Evolutionary conservation across 805 yeast genomes (phyloP).

Genomic region (Candida quercuum): DNA sequence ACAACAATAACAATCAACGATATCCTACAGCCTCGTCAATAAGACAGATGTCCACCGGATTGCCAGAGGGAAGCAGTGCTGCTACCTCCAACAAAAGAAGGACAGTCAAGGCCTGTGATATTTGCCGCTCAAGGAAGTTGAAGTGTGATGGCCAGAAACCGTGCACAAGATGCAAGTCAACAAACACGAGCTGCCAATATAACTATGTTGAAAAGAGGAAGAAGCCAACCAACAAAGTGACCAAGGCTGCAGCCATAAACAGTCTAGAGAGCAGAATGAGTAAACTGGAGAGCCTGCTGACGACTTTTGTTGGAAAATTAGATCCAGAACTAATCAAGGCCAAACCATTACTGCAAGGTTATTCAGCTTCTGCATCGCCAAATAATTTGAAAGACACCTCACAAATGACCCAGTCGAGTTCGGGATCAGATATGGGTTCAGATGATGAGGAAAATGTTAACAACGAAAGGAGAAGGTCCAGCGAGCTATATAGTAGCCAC

Average conservation of each 20-base stretch:
- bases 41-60: too few species aligned
- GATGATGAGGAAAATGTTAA: slow-evolving; percentile 1
- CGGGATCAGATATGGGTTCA: not conserved
- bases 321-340: slow-evolving; percentile 5
- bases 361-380: not conserved
- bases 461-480: not conserved
- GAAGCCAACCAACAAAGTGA: not conserved
- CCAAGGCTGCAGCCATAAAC: slow-evolving; percentile 1
- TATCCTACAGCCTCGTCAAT: too few species aligned
- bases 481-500: not conserved
- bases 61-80: too few species aligned
- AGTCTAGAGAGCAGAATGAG: slow-evolving; percentile 25
- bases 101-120: slow-evolving; percentile 38
- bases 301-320: slow-evolving; percentile 21
- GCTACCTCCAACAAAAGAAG: slow-evolving; percentile 26
- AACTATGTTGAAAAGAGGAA: slow-evolving; percentile 9
- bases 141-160: slow-evolving; percentile 80
- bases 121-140: slow-evolving; percentile 62
- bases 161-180: slow-evolving; percentile 76
- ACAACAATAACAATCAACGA: too few species aligned
- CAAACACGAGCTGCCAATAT: slow-evolving; percentile 38
- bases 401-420: too few species aligned
- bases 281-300: slow-evolving; percentile 30
- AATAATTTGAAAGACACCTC: not conserved
- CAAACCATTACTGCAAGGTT: not conserved